Evolutionary conservation across 2,329 filamentous ascomycete genomes (phyloP), one percentile per base, ranked within the genome.

Genomic region (Fusarium subtropicale): DNA sequence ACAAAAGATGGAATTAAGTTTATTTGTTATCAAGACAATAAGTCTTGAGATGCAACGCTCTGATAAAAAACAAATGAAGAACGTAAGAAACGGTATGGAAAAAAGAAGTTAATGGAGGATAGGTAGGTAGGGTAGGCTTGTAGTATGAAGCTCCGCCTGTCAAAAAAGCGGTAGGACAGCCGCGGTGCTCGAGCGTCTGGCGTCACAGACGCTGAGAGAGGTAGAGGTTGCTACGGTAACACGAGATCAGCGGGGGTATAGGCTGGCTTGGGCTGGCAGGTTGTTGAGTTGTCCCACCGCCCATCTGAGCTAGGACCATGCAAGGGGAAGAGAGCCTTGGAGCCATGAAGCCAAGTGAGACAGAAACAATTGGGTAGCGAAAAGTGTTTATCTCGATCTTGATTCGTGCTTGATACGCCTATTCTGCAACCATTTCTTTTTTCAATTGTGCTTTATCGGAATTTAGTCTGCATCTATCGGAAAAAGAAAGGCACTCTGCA

Each of bases 91-190:
- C 68, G 66, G 61, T 64, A 44, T 61, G 41, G 48, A 56, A 56
- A 59, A 61, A 56, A 68, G 54, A 60, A 53, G 48, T 26, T 30
- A 51, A 41, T 39, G 24, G 47, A 51, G 33, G 47, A 38, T n/a
- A 45, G 24, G 41, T n/a, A 45, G 24, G 41, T 44, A 34, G 24
- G 41, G 16, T 28, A n/a, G 24, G 28, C n/a, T 31, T 28, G 44
- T 46, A 60, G 59, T 53, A 57, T 64, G 66, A 71, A 69, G 56
- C 57, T 68, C 56, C 54, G 60, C 60, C 64, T 69, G 64, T 69
- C 68, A 71, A 71, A 70, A 68, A 62, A 64, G 68, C 60, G 68
- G 68, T 71, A 71, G 68, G 68, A 56, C 67, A 70, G 52, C 68
- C 48, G 53, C 44, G 64, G 68, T 56, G 68, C 55, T 69, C 24